These are phyloP conservation scores for Crithidia acanthocephali DNA, from an alignment of 208 protist genomes.

Conservation along the genomic window DNA sequence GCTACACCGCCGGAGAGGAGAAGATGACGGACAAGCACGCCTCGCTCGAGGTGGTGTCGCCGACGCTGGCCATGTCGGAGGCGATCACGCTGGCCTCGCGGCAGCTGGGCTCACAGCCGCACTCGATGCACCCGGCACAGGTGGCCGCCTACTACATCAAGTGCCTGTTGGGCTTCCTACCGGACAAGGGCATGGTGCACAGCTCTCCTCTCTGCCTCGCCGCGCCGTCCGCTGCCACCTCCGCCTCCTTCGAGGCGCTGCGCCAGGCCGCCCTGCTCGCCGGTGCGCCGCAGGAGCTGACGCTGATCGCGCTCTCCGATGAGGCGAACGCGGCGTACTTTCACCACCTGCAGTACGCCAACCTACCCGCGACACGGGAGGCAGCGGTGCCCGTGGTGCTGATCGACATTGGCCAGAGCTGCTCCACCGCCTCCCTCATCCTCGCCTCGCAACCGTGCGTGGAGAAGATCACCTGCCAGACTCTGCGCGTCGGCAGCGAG, in stretches of 20 bases:
- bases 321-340: slow-evolving; percentile 67
- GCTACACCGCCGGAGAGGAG: slow-evolving; percentile 27
- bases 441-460: slow-evolving; percentile 37
- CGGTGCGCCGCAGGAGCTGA: slow-evolving; percentile 49
- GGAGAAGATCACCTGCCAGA: slow-evolving; percentile 40
- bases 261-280: slow-evolving; percentile 57
- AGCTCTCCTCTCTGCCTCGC: slow-evolving; percentile 38
- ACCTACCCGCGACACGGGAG: slow-evolving; percentile 32
- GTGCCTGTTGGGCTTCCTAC: slow-evolving; percentile 53
- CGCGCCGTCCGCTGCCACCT: slow-evolving; percentile 27
- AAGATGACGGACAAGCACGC: slow-evolving; percentile 9
- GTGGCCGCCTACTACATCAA: slow-evolving; percentile 66
- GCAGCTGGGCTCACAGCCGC: slow-evolving; percentile 23
- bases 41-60: slow-evolving; percentile 25
- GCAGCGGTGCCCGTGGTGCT: slow-evolving; percentile 48
- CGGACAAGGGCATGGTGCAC: slow-evolving; percentile 20
- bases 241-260: slow-evolving; percentile 39
- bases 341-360: slow-evolving; percentile 63
- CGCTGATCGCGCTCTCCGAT: slow-evolving; percentile 50
- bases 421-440: slow-evolving; percentile 42
- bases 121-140: slow-evolving; percentile 47
- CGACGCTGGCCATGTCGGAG: slow-evolving; percentile 26
- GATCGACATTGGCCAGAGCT: slow-evolving; percentile 67
- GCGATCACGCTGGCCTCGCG: slow-evolving; percentile 11
- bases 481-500: slow-evolving; percentile 53